Base-by-base conservation (phyloP, 202 grass and related monocot genomes). In the Tripidium arundinaceum region DNA sequence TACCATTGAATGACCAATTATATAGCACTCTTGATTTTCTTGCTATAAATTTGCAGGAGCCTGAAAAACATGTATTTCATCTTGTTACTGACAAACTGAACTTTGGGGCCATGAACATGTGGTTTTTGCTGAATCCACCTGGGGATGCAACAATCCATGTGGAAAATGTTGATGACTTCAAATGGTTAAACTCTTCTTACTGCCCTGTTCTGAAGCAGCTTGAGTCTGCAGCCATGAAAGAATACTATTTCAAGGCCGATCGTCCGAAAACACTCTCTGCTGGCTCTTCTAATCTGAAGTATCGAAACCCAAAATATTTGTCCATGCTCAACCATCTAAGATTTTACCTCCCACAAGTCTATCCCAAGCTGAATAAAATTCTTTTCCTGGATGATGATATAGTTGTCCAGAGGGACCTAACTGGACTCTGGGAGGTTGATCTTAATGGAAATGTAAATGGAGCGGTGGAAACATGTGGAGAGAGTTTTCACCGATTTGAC, bases 91-190 rank as follows among this genome's bases (percentile, higher is more conserved):
- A 91, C 62, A 91, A 91, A 61, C 72, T 91, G 70, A 91, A 91
- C 70, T 88, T 88, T 29, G 89, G 83, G 57, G 86, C 89, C 54
- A 86, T 91, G 86, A 91, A 83, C 64, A 91, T 91, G 89, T 91
- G 89, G 89, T 86, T 91, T 88, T 86, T 91, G 58, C 82, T 88
- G 59, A 91, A 91, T 85, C 89, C 89, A 66, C 89, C 86, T 86
- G 83, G 79, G 38, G 77, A 83, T 22, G 86, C 86, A 76, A 91
- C 83, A 37, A 88, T 91, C 29, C 79, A 91, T 72, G 85, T 91
- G 65, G 89, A 91, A 83, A 91, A 91, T 72, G 85, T 91, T 24
- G 85, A 91, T 14, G 79, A 88, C 37, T 91, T 91, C 39, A 91
- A 85, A 80, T 91, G 89, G 89, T 41, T 91, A 55, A 91, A 88